phyloP scores from a whole-genome alignment of 1,284 basidiomycete genomes.

The Boletus smithii region DNA sequence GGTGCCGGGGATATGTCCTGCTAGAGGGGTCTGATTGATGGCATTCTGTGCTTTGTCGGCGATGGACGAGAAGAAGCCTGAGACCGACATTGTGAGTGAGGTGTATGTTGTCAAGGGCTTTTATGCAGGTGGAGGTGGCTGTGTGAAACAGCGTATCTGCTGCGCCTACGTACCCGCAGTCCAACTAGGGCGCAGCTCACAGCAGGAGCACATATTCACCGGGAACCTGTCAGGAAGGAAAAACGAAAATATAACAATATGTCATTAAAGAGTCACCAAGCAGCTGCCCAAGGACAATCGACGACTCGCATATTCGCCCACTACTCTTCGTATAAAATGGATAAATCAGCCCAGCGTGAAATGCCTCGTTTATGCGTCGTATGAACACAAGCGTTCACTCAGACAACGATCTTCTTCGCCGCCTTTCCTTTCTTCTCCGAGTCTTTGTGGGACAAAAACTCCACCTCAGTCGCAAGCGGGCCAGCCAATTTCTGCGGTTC shows the following conservation, averaged over 20 bases:
- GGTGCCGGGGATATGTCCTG: constrained; percentile 46
- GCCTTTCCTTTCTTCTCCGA: constrained; percentile 92
- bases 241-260: constrained; percentile 18
- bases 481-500: constrained; percentile 75
- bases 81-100: constrained; percentile 48
- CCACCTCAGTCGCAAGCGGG: constrained; percentile 86
- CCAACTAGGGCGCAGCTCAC: no score
- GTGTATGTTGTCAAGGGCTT: constrained; percentile 19
- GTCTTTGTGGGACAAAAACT: constrained; percentile 93
- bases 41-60: constrained; percentile 73
- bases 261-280: constrained; percentile 25
- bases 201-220: no score
- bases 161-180: constrained; percentile 11
- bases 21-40: constrained; percentile 55
- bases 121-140: constrained; percentile 23
- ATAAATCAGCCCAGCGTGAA: constrained; percentile 33
- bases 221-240: constrained; percentile 6
- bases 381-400: constrained; percentile 29
- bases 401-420: constrained; percentile 76
- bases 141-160: constrained; percentile 15
- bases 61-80: constrained; percentile 59
- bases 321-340: constrained; percentile 29
- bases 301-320: constrained; percentile 19
- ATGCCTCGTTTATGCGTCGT: constrained; percentile 14
- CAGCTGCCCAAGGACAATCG: constrained; percentile 20